Conservation (phyloP, 106 monocot species). For the Dioscorea dumetorum region DNA sequence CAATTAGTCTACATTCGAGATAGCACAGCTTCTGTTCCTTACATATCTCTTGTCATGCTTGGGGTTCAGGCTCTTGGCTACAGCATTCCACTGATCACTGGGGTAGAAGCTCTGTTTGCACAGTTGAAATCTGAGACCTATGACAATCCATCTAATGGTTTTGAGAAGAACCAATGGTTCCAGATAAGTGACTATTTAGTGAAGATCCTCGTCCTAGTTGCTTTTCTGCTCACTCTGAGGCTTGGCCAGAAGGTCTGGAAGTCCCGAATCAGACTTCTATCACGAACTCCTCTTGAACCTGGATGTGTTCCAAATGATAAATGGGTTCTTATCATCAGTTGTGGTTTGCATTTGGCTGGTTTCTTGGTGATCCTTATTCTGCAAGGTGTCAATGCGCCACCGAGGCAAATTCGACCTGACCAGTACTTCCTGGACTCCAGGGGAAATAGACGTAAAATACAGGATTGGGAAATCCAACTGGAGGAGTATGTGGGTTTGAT, state of each 20-base stretch:
- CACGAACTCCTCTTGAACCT: conserved; percentile 36
- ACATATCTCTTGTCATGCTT: conserved; percentile 56
- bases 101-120: conserved; percentile 53
- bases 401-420: conserved; percentile 14
- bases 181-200: conserved; percentile 38
- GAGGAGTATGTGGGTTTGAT: conserved; percentile 59
- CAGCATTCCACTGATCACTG: conserved; percentile 59
- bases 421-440: conserved; percentile 21
- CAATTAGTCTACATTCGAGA: conserved; percentile 43
- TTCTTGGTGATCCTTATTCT: conserved; percentile 31
- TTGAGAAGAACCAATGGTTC: conserved; percentile 33
- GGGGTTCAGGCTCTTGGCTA: conserved; percentile 62
- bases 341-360: conserved; percentile 27
- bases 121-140: conserved; percentile 19
- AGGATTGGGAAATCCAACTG: conserved; percentile 38
- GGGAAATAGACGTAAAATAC: conserved; percentile 25
- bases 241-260: conserved; percentile 65
- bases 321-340: conserved; percentile 35
- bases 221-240: conserved; percentile 54
- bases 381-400: conserved; percentile 19
- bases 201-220: conserved; percentile 41
- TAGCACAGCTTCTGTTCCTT: conserved; percentile 18
- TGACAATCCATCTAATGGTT: conserved; percentile 10
- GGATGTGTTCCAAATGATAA: conserved; percentile 50
- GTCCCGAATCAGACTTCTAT: conserved; percentile 52